Conservation (phyloP, 2,329 filamentous ascomycete genomes). For the Rutstroemia sp. region DNA sequence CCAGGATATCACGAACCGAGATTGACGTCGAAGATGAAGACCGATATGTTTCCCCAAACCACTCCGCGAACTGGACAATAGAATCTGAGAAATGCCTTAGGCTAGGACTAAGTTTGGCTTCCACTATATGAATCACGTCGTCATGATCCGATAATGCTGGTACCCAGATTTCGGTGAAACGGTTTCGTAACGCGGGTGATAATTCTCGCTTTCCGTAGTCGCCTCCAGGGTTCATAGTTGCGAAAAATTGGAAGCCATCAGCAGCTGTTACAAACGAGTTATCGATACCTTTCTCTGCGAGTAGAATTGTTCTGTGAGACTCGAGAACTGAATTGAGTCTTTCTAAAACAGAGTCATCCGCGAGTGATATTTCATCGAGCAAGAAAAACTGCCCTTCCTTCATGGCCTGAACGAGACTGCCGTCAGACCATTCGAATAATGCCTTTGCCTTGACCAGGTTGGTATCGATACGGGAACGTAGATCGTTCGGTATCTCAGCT, state of each 20-base stretch:
- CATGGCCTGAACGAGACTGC: conserved; percentile 91
- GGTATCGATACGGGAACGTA: conserved; percentile 33
- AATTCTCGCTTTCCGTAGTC: conserved; percentile 98
- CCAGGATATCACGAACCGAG: conserved; percentile 85
- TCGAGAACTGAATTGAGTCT: conserved; percentile 95
- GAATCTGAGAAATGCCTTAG: conserved; percentile 52
- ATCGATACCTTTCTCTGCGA: conserved; percentile 87
- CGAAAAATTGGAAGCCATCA: conserved; percentile 87
- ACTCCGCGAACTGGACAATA: conserved; percentile 83
- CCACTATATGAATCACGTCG: conserved; percentile 82
- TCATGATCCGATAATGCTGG: conserved; percentile 76
- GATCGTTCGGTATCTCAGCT: conserved; percentile 18
- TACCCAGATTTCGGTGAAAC: conserved; percentile 99
- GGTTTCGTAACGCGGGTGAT: conserved; percentile 88
- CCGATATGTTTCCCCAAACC: conserved; percentile 82
- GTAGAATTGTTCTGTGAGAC: conserved; percentile 72
- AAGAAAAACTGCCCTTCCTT: conserved; percentile 83
- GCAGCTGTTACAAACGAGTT: conserved; percentile 72
- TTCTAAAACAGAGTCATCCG: conserved; percentile 94
- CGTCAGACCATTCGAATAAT: conserved; percentile 94
- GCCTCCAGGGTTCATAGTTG: conserved; percentile 98
- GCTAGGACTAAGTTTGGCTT: conserved; percentile 57
- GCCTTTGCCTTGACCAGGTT: conserved; percentile 64
- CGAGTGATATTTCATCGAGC: conserved; percentile 94
- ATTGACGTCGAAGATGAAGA: conserved; percentile 68